Evolutionary conservation across 768 basidiomycete species (phyloP).

Genomic region (Leucocoprinus leucothites): DNA sequence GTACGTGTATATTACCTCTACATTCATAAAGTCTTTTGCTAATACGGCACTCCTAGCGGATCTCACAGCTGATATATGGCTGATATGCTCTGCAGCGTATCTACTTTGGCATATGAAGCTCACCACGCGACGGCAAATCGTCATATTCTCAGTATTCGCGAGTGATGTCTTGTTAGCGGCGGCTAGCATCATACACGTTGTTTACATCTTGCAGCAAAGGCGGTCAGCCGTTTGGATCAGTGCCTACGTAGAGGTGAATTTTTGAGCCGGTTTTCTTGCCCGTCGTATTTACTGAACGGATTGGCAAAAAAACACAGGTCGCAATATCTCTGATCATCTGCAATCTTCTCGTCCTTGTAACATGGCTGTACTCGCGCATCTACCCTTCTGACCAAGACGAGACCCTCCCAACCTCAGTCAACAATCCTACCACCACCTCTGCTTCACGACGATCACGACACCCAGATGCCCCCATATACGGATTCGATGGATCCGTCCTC

Average conservation of each 20-base stretch:
- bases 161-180: conserved; percentile 18
- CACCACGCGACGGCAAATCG: conserved; percentile 14
- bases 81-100: conserved; percentile 21
- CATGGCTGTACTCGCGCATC: conserved; percentile 18
- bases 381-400: not conserved
- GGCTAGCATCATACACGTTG: conserved; percentile 17
- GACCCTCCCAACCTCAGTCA: not conserved
- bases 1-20: conserved; percentile 3
- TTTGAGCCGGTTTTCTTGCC: not conserved
- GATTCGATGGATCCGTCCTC: conserved; percentile 4
- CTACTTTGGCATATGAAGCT: conserved; percentile 22
- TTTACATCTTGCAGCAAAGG: conserved; percentile 12
- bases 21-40: not conserved
- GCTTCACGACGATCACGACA: not conserved
- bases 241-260: conserved; percentile 19
- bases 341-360: conserved; percentile 25
- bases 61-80: conserved; percentile 20
- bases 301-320: conserved; percentile 5
- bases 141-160: conserved; percentile 22
- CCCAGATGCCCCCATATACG: not conserved
- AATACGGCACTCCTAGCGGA: conserved; percentile 15
- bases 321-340: conserved; percentile 17
- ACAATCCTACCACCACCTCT: not conserved
- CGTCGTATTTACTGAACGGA: not conserved
- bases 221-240: conserved; percentile 4